Evolutionary conservation across 768 basidiomycete species (phyloP), one percentile per base, ranked within the genome.

Genomic region (Russula griseocarnosa): DNA sequence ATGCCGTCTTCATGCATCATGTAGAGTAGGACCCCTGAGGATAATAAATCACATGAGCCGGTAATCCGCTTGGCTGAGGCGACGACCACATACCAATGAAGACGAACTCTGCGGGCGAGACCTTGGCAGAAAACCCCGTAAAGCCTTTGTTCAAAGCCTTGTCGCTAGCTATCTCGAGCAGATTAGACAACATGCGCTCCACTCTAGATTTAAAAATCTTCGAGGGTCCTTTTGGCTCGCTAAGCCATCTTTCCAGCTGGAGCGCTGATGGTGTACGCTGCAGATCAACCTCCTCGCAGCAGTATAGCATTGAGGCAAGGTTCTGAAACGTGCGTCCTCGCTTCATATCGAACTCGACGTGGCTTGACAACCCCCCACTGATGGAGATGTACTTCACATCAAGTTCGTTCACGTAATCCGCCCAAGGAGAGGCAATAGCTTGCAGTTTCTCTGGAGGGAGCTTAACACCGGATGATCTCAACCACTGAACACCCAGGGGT

Each of bases 301-400:
- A 88, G 69, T 79, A 89, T 5, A 88, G 81, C 69, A 92, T 74
- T 55, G 84, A 83, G 0, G 88, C 87, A 38, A 93, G 75, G 64
- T 84, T 83, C 69, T 90, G 87, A 75, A 89, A 94, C 71, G 88
- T 84, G 34, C 85, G 82, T n/a, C 85, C 90, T 26, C 89, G 84
- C 64, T 76, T 83, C 26, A 79, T 82, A 56, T 90, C 86, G 80
- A 86, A 87, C 51, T 81, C 73, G 53, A 93, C 77, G 46, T 78
- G 74, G 36, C 77, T 70, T 1, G 78, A 76, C 22, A 94, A 79
- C 20, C 88, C 89, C 16, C 78, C 81, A 0, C 86, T 82, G 16
- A 78, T 74, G n/a, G 76, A 71, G 55, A 90, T 79, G 70, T 85
- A 86, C 65, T 79, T 78, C 42, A 76, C 66, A 67, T 86, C 83